phyloP scores from a whole-genome alignment of 805 yeast genomes.

The Hemisphaericaspora nanyangensis region DNA sequence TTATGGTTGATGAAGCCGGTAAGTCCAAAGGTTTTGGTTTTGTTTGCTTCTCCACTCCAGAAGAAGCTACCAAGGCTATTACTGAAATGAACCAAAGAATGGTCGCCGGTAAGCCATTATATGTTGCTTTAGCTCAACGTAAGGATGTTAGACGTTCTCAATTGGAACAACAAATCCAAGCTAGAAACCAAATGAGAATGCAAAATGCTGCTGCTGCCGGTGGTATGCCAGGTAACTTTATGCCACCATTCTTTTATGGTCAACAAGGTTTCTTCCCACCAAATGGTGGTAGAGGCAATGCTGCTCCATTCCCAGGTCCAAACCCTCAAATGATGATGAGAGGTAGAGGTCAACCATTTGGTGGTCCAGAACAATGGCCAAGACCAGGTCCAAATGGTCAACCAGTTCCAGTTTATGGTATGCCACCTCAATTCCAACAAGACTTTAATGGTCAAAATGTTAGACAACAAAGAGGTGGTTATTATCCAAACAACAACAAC shows the following conservation, averaged over 20 bases:
- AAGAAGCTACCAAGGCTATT: constrained; percentile 98
- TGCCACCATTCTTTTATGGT: constrained; percentile 81
- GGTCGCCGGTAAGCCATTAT: constrained; percentile 92
- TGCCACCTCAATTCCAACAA: constrained; percentile 54
- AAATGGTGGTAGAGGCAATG: constrained; percentile 68
- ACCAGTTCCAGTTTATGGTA: constrained; percentile 77
- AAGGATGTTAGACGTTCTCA: constrained; percentile 97
- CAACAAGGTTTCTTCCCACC: constrained; percentile 85
- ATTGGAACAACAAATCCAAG: constrained; percentile 95
- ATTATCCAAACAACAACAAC: too few species aligned
- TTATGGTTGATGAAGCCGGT: constrained; percentile 91
- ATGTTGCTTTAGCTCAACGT: constrained; percentile 98
- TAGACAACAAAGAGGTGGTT: constrained; percentile 57
- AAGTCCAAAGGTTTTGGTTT: constrained; percentile 98
- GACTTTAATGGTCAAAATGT: constrained; percentile 36
- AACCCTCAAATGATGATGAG: constrained; percentile 78
- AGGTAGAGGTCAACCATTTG: constrained; percentile 49
- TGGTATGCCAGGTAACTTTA: constrained; percentile 83
- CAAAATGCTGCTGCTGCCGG: constrained; percentile 93
- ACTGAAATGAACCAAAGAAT: constrained; percentile 97
- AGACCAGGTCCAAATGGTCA: constrained; percentile 80
- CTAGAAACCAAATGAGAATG: constrained; percentile 96
- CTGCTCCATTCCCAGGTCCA: constrained; percentile 78
- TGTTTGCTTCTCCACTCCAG: constrained; percentile 96
- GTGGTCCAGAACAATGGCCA: constrained; percentile 49